Evolutionary conservation across 164 flowering plant species (phyloP).

Genomic region (Litsea cubeba): DNA sequence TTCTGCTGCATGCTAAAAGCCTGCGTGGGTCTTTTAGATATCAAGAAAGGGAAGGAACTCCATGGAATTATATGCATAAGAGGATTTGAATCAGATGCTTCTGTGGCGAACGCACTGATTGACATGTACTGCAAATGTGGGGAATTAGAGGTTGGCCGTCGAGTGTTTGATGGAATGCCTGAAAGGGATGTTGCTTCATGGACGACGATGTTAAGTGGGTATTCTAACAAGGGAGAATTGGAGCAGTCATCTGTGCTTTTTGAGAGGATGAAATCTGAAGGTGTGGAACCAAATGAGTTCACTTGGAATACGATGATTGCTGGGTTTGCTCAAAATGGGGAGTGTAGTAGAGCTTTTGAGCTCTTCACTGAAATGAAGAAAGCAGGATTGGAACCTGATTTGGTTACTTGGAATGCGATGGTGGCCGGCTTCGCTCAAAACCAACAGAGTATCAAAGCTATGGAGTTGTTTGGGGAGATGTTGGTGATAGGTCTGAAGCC

Average conservation of each 20-base stretch:
- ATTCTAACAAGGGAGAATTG: conserved; percentile 28
- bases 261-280: conserved; percentile 27
- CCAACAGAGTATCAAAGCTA: conserved; percentile 32
- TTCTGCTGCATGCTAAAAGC: conserved; percentile 47
- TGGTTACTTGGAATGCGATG: conserved; percentile 46
- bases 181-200: conserved; percentile 41
- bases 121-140: conserved; percentile 68
- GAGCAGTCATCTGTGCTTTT: conserved; percentile 17
- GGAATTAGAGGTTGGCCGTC: conserved; percentile 28
- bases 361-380: conserved; percentile 34
- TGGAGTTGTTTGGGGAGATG: conserved; percentile 44
- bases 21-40: conserved; percentile 59
- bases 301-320: conserved; percentile 44
- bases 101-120: conserved; percentile 45
- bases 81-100: conserved; percentile 35
- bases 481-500: conserved; percentile 43
- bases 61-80: conserved; percentile 23
- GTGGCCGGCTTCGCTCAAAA: conserved; percentile 39
- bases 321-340: conserved; percentile 28
- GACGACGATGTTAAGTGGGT: conserved; percentile 69
- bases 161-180: conserved; percentile 52
- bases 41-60: conserved; percentile 34
- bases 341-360: conserved; percentile 30
- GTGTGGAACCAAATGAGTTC: conserved; percentile 54
- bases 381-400: conserved; percentile 52